Evolutionary conservation across 495 filamentous ascomycete species (phyloP).

Genomic region (Oleoguttula mirabilis): DNA sequence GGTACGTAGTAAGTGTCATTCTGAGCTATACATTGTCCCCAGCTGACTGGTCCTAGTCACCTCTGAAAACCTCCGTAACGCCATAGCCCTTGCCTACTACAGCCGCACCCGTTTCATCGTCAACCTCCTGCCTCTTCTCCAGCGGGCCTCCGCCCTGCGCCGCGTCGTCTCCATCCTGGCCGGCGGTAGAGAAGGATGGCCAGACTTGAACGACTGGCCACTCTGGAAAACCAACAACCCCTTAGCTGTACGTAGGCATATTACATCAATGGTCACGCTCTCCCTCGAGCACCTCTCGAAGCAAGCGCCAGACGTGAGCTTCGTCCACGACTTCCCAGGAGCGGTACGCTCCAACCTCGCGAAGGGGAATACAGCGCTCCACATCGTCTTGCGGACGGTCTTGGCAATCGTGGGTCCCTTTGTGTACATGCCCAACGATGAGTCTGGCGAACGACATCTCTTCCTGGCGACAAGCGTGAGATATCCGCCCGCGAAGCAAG

Average conservation of each 20-base stretch:
- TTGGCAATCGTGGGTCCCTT: constrained; percentile 8
- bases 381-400: constrained; percentile 6
- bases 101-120: constrained; percentile 26
- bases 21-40: not conserved
- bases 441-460: constrained; percentile 12
- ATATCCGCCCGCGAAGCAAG: not conserved
- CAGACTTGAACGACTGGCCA: constrained; percentile 40
- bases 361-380: not conserved
- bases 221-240: constrained; percentile 14
- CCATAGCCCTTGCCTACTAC: constrained; percentile 14
- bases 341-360: constrained; percentile 28
- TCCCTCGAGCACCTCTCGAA: constrained; percentile 38
- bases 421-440: constrained; percentile 11
- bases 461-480: constrained; percentile 13
- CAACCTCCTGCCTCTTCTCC: constrained; percentile 52
- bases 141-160: constrained; percentile 11
- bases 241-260: constrained; percentile 32
- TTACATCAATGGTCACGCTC: constrained; percentile 39
- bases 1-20: constrained; percentile 5
- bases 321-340: constrained; percentile 49
- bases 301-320: constrained; percentile 38
- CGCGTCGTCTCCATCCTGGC: constrained; percentile 49
- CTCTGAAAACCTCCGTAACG: constrained; percentile 21
- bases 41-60: constrained; percentile 8
- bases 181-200: constrained; percentile 40